Conservation (phyloP, 2,329 filamentous ascomycete genomes). For the Plectosphaerella sp. region DNA sequence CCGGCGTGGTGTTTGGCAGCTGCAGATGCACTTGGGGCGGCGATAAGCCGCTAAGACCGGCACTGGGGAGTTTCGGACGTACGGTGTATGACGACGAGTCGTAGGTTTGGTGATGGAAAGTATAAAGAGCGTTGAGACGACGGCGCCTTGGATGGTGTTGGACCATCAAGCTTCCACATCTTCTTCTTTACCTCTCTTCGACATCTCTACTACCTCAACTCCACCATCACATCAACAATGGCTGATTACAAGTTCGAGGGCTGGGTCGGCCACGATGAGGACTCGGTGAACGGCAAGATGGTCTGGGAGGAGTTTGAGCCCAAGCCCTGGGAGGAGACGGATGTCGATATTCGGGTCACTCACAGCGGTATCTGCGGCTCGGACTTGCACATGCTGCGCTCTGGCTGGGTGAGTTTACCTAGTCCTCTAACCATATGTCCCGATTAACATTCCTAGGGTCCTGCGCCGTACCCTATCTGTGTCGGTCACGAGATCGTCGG, state of each 20-base stretch:
- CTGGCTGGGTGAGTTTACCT: conserved; percentile 41
- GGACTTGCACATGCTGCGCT: conserved; percentile 54
- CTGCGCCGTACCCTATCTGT: conserved; percentile 7
- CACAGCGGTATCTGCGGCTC: conserved; percentile 64
- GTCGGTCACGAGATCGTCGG: conserved; percentile 39
- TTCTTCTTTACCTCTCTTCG: too few relatives aligned
- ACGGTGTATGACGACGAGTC: too few relatives aligned
- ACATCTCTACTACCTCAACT: too few relatives aligned
- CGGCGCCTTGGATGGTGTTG: too few relatives aligned
- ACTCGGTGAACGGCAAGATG: conserved; percentile 46
- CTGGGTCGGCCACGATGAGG: conserved; percentile 39
- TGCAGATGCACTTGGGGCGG: too few relatives aligned
- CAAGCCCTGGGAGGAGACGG: conserved; percentile 60
- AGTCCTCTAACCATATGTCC: conserved; percentile 33
- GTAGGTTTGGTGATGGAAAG: too few relatives aligned
- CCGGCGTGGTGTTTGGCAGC: too few relatives aligned
- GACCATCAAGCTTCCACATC: too few relatives aligned
- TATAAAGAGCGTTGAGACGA: too few relatives aligned
- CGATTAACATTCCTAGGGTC: conserved; percentile 50
- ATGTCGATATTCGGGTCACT: conserved; percentile 61
- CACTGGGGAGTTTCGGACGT: too few relatives aligned
- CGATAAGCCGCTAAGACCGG: too few relatives aligned
- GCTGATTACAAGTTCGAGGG: conserved; percentile 43
- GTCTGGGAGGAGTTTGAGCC: conserved; percentile 53
- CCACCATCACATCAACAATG: neutral